These are phyloP conservation scores for Pleurostoma richardsiae DNA, from an alignment of 2,329 filamentous ascomycete genomes.

Conservation along the genomic window DNA sequence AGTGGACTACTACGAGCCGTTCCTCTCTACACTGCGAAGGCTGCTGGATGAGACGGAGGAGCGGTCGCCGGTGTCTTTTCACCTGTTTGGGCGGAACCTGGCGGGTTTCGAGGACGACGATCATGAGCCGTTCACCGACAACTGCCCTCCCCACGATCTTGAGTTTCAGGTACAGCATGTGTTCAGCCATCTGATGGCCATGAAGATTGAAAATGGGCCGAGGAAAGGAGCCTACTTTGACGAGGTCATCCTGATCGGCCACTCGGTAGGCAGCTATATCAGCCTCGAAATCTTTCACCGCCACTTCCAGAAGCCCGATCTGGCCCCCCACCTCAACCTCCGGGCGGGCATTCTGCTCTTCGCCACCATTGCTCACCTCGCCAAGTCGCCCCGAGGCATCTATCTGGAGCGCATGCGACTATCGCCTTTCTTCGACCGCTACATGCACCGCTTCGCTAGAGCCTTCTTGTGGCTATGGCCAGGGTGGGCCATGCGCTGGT, in stretches of 20 bases:
- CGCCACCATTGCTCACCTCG: slow-evolving; percentile 70
- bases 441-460: slow-evolving; percentile 34
- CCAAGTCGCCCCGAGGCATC: slow-evolving; percentile 53
- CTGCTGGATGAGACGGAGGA: slow-evolving; percentile 41
- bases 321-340: slow-evolving; percentile 33
- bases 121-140: slow-evolving; percentile 36
- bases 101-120: slow-evolving; percentile 53
- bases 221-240: slow-evolving; percentile 38
- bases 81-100: slow-evolving; percentile 54
- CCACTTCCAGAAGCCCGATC: slow-evolving; percentile 33
- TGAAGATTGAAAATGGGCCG: slow-evolving; percentile 19
- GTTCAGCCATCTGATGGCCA: slow-evolving; percentile 27
- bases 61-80: slow-evolving; percentile 30
- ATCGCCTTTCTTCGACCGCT: slow-evolving; percentile 32
- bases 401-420: slow-evolving; percentile 39
- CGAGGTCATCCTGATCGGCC: slow-evolving; percentile 63
- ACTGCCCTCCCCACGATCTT: slow-evolving; percentile 42
- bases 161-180: slow-evolving; percentile 44
- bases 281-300: slow-evolving; percentile 62
- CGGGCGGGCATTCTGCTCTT: slow-evolving; percentile 61
- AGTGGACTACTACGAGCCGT: slow-evolving; percentile 67
- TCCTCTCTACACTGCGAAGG: slow-evolving; percentile 52
- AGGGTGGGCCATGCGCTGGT: slow-evolving; percentile 25
- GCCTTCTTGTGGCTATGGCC: slow-evolving; percentile 37
- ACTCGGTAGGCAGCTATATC: slow-evolving; percentile 72